phyloP scores from a whole-genome alignment of 2,329 filamentous ascomycete species.

The Arthrocladium fulminans region DNA sequence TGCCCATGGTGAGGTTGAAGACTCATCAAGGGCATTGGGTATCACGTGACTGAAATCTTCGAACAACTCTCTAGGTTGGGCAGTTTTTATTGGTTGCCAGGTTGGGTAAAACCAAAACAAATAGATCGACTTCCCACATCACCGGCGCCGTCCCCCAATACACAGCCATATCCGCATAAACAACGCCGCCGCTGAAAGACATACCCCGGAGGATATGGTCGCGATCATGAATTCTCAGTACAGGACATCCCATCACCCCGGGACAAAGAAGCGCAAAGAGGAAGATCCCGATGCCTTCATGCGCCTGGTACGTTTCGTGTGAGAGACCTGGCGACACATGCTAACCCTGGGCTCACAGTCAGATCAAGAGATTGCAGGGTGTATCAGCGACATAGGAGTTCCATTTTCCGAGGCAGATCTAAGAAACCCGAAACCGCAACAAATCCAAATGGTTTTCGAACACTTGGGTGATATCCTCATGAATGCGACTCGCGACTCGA shows the following conservation, averaged over 20 bases:
- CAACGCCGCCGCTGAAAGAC: not conserved
- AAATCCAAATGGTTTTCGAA: constrained; percentile 96
- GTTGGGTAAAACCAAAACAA: constrained; percentile 5
- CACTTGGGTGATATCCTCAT: constrained; percentile 92
- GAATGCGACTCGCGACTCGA: constrained; percentile 84
- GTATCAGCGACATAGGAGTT: constrained; percentile 94
- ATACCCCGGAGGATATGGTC: constrained; percentile 23
- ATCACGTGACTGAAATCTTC: no score
- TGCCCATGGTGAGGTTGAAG: not conserved
- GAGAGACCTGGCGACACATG: constrained; percentile 10
- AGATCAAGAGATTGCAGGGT: constrained; percentile 79
- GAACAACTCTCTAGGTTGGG: not conserved
- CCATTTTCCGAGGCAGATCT: constrained; percentile 78
- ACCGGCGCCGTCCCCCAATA: not conserved
- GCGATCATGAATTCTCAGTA: constrained; percentile 44
- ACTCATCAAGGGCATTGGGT: no score
- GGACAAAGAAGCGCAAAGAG: constrained; percentile 45
- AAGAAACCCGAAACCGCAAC: constrained; percentile 84
- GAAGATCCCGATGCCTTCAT: constrained; percentile 51
- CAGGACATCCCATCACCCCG: constrained; percentile 37
- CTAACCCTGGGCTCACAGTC: constrained; percentile 43
- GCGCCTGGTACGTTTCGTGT: constrained; percentile 40
- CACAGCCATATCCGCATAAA: not conserved
- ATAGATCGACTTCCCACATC: not conserved
- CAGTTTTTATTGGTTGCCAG: constrained; percentile 1